Evolutionary conservation across 2,329 filamentous ascomycete species (phyloP).

Genomic region (Monosporascus sp.): DNA sequence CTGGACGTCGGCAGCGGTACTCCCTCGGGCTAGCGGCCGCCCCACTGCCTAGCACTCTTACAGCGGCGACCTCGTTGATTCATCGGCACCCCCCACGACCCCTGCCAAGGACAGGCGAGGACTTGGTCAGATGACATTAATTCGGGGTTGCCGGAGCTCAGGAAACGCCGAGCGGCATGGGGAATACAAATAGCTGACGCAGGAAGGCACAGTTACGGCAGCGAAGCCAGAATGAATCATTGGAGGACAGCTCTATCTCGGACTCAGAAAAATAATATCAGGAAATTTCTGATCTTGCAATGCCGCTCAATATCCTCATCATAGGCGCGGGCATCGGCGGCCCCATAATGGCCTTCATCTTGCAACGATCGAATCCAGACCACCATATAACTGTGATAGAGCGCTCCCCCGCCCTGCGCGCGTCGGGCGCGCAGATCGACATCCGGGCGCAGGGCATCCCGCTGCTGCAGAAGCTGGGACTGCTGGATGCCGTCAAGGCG

Average conservation of each 20-base stretch:
- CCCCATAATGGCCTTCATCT: conserved; percentile 36
- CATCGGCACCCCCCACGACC: too few species aligned
- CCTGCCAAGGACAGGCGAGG: too few species aligned
- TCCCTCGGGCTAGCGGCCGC: too few species aligned
- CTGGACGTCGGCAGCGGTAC: too few species aligned
- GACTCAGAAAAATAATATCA: background rate
- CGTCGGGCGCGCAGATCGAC: conserved; percentile 41
- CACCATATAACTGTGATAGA: conserved; percentile 40
- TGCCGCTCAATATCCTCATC: conserved; percentile 41
- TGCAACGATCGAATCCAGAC: conserved; percentile 31
- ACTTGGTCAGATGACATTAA: too few species aligned
- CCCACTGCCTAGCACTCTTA: too few species aligned
- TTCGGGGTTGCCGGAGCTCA: too few species aligned
- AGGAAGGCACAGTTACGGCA: too few species aligned
- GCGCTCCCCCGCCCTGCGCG: conserved; percentile 30
- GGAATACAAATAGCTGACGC: too few species aligned
- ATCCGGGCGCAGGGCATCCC: conserved; percentile 37
- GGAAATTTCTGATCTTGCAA: background rate
- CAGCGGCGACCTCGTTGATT: too few species aligned
- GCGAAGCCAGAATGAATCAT: too few species aligned
- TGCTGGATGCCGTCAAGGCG: conserved; percentile 30
- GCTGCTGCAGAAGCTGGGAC: conserved; percentile 33
- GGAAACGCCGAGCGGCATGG: too few species aligned
- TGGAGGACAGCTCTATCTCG: background rate
- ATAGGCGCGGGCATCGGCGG: conserved; percentile 41